Percentiles rank a stretch among this genome's conserved stretches.
Evolutionary conservation across 495 filamentous ascomycete species (phyloP).

Genomic region (Penicillium ucsense): DNA sequence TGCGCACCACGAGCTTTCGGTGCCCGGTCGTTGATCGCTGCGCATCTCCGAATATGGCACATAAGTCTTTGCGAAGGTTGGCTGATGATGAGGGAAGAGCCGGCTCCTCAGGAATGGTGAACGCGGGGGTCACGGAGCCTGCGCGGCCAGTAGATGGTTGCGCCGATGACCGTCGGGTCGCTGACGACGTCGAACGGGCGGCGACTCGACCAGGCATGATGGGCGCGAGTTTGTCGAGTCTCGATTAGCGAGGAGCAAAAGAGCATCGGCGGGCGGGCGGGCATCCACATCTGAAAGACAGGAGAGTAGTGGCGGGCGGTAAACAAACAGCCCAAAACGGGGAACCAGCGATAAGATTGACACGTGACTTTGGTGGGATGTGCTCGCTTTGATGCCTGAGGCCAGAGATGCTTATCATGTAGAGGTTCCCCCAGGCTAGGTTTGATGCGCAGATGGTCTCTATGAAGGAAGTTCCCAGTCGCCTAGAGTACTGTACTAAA

Average conservation of each 20-base stretch:
- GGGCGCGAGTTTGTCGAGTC: conserved; percentile 12
- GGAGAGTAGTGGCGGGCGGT: conserved; percentile 19
- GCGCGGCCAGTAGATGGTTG: conserved; percentile 49
- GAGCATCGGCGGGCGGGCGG: conserved; percentile 16
- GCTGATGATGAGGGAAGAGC: conserved; percentile 44
- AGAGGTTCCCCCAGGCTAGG: no score
- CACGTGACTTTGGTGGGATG: conserved; percentile 6
- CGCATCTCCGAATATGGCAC: conserved; percentile 72
- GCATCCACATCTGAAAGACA: conserved; percentile 14
- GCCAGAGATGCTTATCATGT: no score
- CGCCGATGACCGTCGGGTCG: conserved; percentile 48
- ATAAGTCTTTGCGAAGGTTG: conserved; percentile 65
- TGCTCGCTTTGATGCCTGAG: no score
- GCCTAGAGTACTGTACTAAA: no score
- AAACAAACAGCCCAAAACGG: conserved; percentile 45
- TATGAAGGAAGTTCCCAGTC: no score
- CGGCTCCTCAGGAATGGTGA: conserved; percentile 64
- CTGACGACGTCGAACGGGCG: conserved; percentile 44
- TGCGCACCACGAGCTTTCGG: conserved; percentile 74
- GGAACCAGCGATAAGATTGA: conserved; percentile 26
- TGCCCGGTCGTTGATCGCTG: conserved; percentile 83
- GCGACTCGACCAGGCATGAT: conserved; percentile 55
- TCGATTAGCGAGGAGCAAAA: conserved; percentile 13
- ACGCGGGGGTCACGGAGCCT: conserved; percentile 49
- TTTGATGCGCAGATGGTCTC: no score